Percentiles rank a stretch among this genome's conserved stretches.
phyloP scores from a whole-genome alignment of 371 early-diverging fungal genomes.

The Mucor velutinosus region DNA sequence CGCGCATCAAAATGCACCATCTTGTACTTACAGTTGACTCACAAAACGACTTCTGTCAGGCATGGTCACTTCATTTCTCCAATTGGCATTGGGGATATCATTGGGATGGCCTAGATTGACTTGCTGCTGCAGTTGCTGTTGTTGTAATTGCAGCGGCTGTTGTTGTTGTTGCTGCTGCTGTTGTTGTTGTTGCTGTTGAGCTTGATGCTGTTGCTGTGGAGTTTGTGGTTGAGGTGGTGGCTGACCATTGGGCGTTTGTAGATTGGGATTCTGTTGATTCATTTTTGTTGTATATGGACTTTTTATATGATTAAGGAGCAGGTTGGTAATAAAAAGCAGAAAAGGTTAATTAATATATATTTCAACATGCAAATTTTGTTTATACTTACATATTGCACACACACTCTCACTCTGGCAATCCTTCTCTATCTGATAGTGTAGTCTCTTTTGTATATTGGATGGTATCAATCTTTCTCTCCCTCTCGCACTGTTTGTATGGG shows the following conservation, averaged over 20 bases:
- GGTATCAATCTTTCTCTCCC: too few relatives aligned
- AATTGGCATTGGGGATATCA: conserved; percentile 30
- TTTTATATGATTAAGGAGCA: neutral
- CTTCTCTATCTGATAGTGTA: neutral
- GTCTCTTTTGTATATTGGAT: conserved; percentile 5
- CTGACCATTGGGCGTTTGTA: neutral
- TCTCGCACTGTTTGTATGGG: too few relatives aligned
- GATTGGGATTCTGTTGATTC: conserved; percentile 16
- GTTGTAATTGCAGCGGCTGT: neutral
- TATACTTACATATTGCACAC: neutral
- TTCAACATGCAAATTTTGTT: neutral
- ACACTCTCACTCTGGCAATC: neutral
- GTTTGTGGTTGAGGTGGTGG: neutral
- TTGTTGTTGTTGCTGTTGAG: conserved; percentile 7
- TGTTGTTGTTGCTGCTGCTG: neutral
- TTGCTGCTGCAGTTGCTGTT: conserved; percentile 8
- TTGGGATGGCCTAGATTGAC: conserved; percentile 18
- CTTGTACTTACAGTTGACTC: conserved; percentile 40
- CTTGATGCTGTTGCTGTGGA: conserved; percentile 1
- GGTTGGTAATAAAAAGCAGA: conserved; percentile 1
- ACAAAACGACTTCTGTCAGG: conserved; percentile 42
- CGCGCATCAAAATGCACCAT: conserved; percentile 7
- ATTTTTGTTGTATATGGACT: conserved; percentile 2
- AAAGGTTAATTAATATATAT: neutral
- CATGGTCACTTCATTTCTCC: conserved; percentile 46